Percentiles rank a stretch among this genome's conserved stretches.
Evolutionary conservation across 2,329 filamentous ascomycete species (phyloP).

Genomic region (Monilinia fructicola): DNA sequence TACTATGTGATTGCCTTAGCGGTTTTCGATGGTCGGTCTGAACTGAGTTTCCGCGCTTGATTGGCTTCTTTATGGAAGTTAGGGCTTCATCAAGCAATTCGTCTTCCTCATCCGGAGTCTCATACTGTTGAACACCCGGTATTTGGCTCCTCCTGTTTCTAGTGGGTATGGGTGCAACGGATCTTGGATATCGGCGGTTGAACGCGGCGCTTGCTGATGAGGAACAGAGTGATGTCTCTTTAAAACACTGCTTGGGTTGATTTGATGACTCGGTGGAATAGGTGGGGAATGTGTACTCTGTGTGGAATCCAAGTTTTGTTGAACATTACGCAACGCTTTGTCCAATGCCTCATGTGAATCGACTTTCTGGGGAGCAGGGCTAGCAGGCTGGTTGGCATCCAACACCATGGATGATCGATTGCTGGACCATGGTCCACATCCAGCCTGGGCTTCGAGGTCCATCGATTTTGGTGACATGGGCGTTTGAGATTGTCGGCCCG

Average conservation of each 20-base stretch:
- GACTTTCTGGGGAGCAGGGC: slow-evolving; percentile 50
- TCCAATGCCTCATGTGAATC: slow-evolving; percentile 62
- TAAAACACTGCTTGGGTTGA: slow-evolving; percentile 52
- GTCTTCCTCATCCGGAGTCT: slow-evolving; percentile 94
- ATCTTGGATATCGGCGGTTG: slow-evolving; percentile 60
- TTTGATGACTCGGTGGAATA: slow-evolving; percentile 54
- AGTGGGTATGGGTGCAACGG: slow-evolving; percentile 66
- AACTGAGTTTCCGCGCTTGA: slow-evolving; percentile 53
- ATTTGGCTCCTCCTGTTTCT: slow-evolving; percentile 78
- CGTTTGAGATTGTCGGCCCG: slow-evolving; percentile 77
- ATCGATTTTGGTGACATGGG: slow-evolving; percentile 77
- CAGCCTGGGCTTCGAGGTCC: slow-evolving; percentile 89
- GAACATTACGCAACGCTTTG: slow-evolving; percentile 55
- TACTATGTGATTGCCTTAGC: slow-evolving; percentile 63
- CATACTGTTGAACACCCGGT: slow-evolving; percentile 76
- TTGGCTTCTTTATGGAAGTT: slow-evolving; percentile 71
- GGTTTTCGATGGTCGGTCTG: slow-evolving; percentile 47
- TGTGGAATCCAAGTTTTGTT: slow-evolving; percentile 50
- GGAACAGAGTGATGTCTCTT: slow-evolving; percentile 66
- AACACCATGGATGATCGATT: slow-evolving; percentile 82
- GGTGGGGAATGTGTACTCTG: slow-evolving; percentile 42
- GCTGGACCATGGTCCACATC: slow-evolving; percentile 84
- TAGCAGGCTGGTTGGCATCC: slow-evolving; percentile 52
- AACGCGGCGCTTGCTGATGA: slow-evolving; percentile 54
- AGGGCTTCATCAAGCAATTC: slow-evolving; percentile 90